These are phyloP conservation scores for Benincasa hispida DNA, from an alignment of 306 rosid species.

Conservation along the genomic window DNA sequence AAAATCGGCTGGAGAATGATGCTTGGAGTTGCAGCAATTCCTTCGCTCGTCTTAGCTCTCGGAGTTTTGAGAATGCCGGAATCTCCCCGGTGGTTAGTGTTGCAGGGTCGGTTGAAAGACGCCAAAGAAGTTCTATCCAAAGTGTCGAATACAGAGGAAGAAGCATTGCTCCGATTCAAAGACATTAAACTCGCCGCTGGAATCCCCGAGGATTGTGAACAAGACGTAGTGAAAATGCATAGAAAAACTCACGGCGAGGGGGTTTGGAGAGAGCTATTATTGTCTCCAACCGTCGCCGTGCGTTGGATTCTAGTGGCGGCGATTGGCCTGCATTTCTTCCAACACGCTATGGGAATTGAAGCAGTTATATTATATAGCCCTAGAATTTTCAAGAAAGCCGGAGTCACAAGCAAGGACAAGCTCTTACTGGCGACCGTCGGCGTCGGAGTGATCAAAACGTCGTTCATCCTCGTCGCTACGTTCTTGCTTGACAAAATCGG, in stretches of 20 bases:
- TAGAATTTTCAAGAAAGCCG: constrained; percentile 65
- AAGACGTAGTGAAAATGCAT: constrained; percentile 4
- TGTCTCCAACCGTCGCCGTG: constrained; percentile 42
- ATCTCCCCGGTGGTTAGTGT: constrained; percentile 79
- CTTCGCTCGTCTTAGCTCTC: constrained; percentile 38
- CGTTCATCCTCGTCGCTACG: constrained; percentile 33
- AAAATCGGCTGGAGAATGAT: constrained; percentile 74
- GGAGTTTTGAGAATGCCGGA: constrained; percentile 62
- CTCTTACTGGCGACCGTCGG: constrained; percentile 65
- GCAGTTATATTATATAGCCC: constrained; percentile 72
- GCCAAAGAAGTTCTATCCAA: constrained; percentile 27
- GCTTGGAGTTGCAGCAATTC: constrained; percentile 68
- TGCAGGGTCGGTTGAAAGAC: constrained; percentile 46
- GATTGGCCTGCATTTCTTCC: constrained; percentile 61
- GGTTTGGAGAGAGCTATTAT: constrained; percentile 43
- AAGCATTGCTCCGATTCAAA: constrained; percentile 37
- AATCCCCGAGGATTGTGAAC: constrained; percentile 18
- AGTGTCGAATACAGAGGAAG: constrained; percentile 35
- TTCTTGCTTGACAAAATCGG: constrained; percentile 52
- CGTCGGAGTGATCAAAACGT: constrained; percentile 39
- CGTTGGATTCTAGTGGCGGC: constrained; percentile 57
- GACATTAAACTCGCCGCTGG: constrained; percentile 57
- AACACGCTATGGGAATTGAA: constrained; percentile 75
- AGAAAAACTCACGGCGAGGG: constrained; percentile 16
- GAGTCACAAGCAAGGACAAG: constrained; percentile 36